Evolutionary conservation across 768 basidiomycete species (phyloP), one percentile per base, ranked within the genome.

Genomic region (Termitomyces sp.): DNA sequence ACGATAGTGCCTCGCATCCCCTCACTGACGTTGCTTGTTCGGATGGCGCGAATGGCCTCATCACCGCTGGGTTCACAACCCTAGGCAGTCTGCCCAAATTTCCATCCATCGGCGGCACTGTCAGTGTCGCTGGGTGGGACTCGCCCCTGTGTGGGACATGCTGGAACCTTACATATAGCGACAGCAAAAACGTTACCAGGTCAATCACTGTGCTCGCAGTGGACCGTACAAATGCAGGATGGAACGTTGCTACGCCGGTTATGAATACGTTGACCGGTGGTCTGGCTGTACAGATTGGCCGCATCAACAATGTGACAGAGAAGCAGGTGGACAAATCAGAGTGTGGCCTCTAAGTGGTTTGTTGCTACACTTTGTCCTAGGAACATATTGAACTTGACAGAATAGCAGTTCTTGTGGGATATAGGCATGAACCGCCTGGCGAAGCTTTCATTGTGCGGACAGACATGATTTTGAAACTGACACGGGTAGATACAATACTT

Each of bases 71-170:
- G 14, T 83, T 70, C 66, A 69, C 63, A 10, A 80, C 73, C 27
- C 77, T 83, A 44, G 71, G 67, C 6, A 67, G 69, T 40, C 65
- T 85, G 28, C 80, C 82, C 12, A 67, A 64, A 43, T 85, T 82
- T 70, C 82, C 83, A 2, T 64, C 69, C 67, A 77, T 85, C 63
- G 82, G 80, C 30, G 82, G 76, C 2, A 76, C 73, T 2, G 67
- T 69, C 16, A 76, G 71, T 25, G 69, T 85, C 55, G 62, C 57
- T 6, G 74, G 73, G 21, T 84, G 69, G 67, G 70, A 78, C 63
- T 81, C 80, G 2, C 50, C 59, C 10, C 67, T 72, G 53, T 86
- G 83, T 60, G 81, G 80, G 4, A 72, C 74, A 23, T 85, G 84
- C 68, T 85, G 80, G 81, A 41, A 71, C 55, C 63, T 85, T 61